These are phyloP conservation scores for Pezicula carpinea DNA, from an alignment of 2,329 filamentous ascomycete genomes.

Conservation along the genomic window DNA sequence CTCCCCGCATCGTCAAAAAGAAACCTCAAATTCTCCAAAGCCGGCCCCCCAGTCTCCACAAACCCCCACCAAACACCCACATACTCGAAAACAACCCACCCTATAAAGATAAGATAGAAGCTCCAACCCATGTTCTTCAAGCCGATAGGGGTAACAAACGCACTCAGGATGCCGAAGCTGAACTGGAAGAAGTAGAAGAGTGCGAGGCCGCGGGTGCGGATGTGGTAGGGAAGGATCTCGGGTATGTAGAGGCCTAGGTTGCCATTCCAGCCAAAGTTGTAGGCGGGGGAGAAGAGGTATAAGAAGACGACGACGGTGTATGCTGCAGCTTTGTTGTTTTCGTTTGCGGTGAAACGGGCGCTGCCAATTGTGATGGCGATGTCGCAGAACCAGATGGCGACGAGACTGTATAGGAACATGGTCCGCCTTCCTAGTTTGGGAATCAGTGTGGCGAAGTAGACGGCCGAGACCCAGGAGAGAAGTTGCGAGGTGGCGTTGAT, in stretches of 20 bases:
- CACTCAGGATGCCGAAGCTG: constrained; percentile 10
- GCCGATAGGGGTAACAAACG: constrained; percentile 56
- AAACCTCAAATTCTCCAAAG: constrained; percentile 7
- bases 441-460: constrained; percentile 29
- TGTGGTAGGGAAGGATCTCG: constrained; percentile 8
- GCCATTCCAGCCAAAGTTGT: constrained; percentile 51
- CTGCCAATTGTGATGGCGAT: constrained; percentile 21
- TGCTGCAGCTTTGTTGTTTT: constrained; percentile 23
- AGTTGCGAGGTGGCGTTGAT: constrained; percentile 27
- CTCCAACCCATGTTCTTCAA: constrained; percentile 58
- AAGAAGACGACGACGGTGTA: constrained; percentile 41
- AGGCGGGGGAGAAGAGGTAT: constrained; percentile 46
- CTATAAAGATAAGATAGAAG: constrained; percentile 59
- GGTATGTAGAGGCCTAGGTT: constrained; percentile 40
- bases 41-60: constrained; percentile 5
- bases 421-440: constrained; percentile 3
- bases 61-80: constrained; percentile 55
- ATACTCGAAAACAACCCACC: constrained; percentile 36
- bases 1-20: constrained; percentile 1
- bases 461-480: constrained; percentile 9
- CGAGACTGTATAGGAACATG: not conserved
- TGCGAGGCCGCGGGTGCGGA: constrained; percentile 24
- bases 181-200: constrained; percentile 27
- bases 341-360: constrained; percentile 27
- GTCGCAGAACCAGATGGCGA: not conserved